These are phyloP conservation scores for Penicillium sp. DNA, from an alignment of 2,329 filamentous ascomycete genomes.

Conservation along the genomic window DNA sequence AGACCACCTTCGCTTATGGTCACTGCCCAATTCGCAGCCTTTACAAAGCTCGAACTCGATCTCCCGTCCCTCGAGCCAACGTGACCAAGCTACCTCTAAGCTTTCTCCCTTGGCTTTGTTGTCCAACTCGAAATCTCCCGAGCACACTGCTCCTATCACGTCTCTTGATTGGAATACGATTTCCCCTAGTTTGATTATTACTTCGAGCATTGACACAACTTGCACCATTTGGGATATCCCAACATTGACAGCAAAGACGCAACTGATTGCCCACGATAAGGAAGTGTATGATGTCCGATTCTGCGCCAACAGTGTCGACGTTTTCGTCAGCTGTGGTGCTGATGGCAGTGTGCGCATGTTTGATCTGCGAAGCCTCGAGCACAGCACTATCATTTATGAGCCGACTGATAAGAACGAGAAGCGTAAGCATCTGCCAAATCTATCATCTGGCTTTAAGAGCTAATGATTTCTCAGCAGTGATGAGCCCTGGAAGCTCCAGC, in stretches of 20 bases:
- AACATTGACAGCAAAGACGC: slow-evolving; percentile 94
- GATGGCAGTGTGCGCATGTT: slow-evolving; percentile 99
- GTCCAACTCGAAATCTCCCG: slow-evolving; percentile 96
- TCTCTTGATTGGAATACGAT: slow-evolving; percentile 98
- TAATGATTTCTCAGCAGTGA: slow-evolving; percentile 33
- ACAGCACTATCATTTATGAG: slow-evolving; percentile 99
- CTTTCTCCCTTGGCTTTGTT: slow-evolving; percentile 87
- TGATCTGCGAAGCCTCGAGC: slow-evolving; percentile 90
- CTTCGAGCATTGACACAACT: slow-evolving; percentile 96
- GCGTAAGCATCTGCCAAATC: slow-evolving; percentile 50
- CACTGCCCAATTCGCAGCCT: slow-evolving; percentile 67
- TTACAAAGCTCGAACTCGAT: slow-evolving; percentile 65
- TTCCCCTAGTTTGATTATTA: slow-evolving; percentile 95
- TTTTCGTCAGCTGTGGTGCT: slow-evolving; percentile 96
- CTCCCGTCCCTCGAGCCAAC: slow-evolving; percentile 63
- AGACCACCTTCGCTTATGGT: slow-evolving; percentile 92
- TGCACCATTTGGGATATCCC: slow-evolving; percentile 99
- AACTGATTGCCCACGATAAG: slow-evolving; percentile 97
- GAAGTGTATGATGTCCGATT: slow-evolving; percentile 98
- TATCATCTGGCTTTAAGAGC: background rate
- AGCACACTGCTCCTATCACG: slow-evolving; percentile 94
- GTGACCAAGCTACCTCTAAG: slow-evolving; percentile 66
- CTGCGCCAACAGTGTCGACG: slow-evolving; percentile 96
- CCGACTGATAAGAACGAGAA: slow-evolving; percentile 78
- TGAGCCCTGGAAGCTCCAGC: slow-evolving; percentile 59